Evolutionary conservation across 176 grass and related monocot species (phyloP), one percentile per base, ranked within the genome.

Genomic region (Carex littledalei): DNA sequence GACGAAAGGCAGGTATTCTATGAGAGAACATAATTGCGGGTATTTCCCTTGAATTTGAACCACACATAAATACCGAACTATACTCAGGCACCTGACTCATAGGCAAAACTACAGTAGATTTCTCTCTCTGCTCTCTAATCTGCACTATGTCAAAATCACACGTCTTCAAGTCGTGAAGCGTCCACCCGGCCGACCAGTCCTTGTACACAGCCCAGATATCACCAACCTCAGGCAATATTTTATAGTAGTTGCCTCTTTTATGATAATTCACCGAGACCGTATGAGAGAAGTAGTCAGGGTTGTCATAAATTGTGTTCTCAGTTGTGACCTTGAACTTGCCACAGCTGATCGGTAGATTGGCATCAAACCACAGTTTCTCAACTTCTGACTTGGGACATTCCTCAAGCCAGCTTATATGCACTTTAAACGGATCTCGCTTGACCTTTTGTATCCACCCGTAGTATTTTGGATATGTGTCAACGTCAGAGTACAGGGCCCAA

Each of bases 391-490:
- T 6, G 75, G 95, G 89, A 50, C 89, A 91, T 29, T 64, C 85
- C 61, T 94, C 89, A 14, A 98, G 93, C 95, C 95, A 98, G 81
- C 64, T 81, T 67, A 98, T 72, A 59, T 98, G 29, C 32, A 93
- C 91, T 78, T 64, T 89, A 43, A 86, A 87, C 17, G 88, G 84
- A 24, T 91, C 68, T 63, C 29, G 22, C 61, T 84, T 61, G 7
- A 98, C 93, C 87, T 95, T 89, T 47, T 35, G 85, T 88, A 98
- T 70, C 87, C 81, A 92, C 22, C 85, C 95, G 78, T 94, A 98
- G 31, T 81, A 98, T 85, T 98, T 98, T 65, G 95, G 95, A 0
- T 76, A 29, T 26, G 71, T 76, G 71, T 76, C 71, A n/a, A 76
- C 15, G 3, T 76, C 71, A 15, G 71, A 76, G n/a, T 76, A 76